A percentile compares a stretch with the other conserved stretches of the same genome.
Conservation (phyloP, 192 early-diverging fungal genomes). For the Obelidium mucronatum region DNA sequence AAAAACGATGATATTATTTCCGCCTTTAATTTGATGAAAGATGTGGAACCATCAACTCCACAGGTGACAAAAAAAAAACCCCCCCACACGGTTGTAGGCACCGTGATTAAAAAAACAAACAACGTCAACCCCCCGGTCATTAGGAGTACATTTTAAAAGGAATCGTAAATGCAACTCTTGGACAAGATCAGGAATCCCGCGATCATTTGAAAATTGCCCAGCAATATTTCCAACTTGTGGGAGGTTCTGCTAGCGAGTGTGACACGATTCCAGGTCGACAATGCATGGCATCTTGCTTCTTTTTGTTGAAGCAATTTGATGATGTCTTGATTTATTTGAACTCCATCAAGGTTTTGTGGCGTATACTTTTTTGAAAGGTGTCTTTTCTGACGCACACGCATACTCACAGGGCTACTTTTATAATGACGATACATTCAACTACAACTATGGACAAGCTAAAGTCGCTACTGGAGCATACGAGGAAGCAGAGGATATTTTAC, state of each 20-base stretch:
- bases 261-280: constrained; percentile 71
- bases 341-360: constrained; percentile 59
- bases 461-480: constrained; percentile 64
- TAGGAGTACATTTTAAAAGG: constrained; percentile 71
- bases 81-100: not conserved
- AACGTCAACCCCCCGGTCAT: too few relatives aligned
- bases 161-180: constrained; percentile 66
- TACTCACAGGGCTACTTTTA: constrained; percentile 64
- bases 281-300: constrained; percentile 71
- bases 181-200: constrained; percentile 68
- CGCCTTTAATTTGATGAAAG: constrained; percentile 70
- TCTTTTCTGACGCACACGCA: not conserved
- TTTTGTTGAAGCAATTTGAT: constrained; percentile 68
- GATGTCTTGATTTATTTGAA: constrained; percentile 70
- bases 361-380: not conserved
- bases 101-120: constrained; percentile 1
- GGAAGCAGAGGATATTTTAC: constrained; percentile 66
- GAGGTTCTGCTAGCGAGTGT: constrained; percentile 65
- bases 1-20: constrained; percentile 63
- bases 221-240: constrained; percentile 71
- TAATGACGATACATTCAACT: constrained; percentile 74
- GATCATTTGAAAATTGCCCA: constrained; percentile 71
- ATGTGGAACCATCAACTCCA: constrained; percentile 67
- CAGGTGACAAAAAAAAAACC: too few relatives aligned
- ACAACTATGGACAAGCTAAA: constrained; percentile 69